These are phyloP conservation scores for Fusarium succisae DNA, from an alignment of 2,329 filamentous ascomycete genomes.

Conservation along the genomic window DNA sequence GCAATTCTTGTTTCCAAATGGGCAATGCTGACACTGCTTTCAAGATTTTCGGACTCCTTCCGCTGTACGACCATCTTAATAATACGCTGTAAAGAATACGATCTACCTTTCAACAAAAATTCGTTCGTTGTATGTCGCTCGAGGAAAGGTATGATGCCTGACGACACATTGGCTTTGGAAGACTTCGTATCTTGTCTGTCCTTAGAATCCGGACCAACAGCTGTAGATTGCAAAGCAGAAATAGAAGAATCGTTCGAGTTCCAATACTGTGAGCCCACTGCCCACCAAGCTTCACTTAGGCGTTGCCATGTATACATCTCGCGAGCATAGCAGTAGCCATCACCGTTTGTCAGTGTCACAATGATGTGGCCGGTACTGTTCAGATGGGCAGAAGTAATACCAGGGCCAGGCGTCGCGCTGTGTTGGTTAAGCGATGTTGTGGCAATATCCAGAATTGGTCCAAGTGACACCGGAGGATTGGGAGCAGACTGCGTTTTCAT, in stretches of 20 bases:
- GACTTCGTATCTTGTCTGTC: conserved; percentile 58
- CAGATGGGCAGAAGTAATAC: conserved; percentile 88
- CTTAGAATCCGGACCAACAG: conserved; percentile 66
- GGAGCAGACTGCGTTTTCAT: conserved; percentile 82
- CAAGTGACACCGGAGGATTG: conserved; percentile 89
- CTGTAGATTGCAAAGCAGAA: conserved; percentile 78
- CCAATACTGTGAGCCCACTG: conserved; percentile 98
- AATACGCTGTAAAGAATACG: conserved; percentile 89
- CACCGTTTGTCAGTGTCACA: conserved; percentile 92
- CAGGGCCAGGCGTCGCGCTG: conserved; percentile 77
- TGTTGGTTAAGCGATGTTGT: conserved; percentile 81
- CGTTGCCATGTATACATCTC: conserved; percentile 92
- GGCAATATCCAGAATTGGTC: conserved; percentile 87
- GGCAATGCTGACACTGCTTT: conserved; percentile 89
- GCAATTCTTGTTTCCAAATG: conserved; percentile 96
- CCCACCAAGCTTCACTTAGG: conserved; percentile 98
- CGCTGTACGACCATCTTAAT: conserved; percentile 88
- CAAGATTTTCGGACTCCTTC: conserved; percentile 92
- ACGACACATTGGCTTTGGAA: conserved; percentile 71
- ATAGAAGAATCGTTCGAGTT: conserved; percentile 95
- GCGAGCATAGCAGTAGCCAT: conserved; percentile 90
- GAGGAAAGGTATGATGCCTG: conserved; percentile 90
- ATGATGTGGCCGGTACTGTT: conserved; percentile 88
- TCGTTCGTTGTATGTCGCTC: conserved; percentile 96
- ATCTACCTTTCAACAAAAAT: conserved; percentile 88